These are phyloP conservation scores for Metschnikowia noctiluminum DNA, from an alignment of 805 yeast genomes.

Conservation along the genomic window DNA sequence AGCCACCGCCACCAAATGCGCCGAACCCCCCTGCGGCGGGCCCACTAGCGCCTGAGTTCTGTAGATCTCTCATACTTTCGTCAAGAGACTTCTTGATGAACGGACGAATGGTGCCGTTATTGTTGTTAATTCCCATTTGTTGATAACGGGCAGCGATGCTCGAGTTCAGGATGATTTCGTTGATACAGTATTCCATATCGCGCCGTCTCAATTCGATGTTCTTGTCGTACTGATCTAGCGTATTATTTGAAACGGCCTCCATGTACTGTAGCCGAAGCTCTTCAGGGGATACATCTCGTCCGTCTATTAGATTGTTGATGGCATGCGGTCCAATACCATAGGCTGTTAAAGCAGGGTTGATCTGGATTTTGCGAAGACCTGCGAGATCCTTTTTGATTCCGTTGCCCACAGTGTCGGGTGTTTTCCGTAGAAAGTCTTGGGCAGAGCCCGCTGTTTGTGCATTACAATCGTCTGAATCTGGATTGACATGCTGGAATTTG, in stretches of 20 bases:
- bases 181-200: constrained; percentile 21
- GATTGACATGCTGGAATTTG: constrained; percentile 22
- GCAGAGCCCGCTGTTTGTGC: constrained; percentile 3
- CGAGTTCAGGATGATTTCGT: constrained; percentile 37
- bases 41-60: neutral
- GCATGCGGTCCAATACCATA: constrained; percentile 51
- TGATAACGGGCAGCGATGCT: constrained; percentile 54
- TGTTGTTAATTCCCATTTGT: constrained; percentile 29
- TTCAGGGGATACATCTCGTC: constrained; percentile 53
- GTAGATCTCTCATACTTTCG: constrained; percentile 24
- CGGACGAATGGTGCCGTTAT: constrained; percentile 17
- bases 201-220: constrained; percentile 29
- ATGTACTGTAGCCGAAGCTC: constrained; percentile 48
- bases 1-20: neutral
- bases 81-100: constrained; percentile 29
- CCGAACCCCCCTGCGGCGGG: constrained; percentile 11
- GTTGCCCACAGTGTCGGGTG: constrained; percentile 14
- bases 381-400: constrained; percentile 24
- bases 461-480: constrained; percentile 3
- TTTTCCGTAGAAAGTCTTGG: constrained; percentile 7
- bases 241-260: constrained; percentile 38
- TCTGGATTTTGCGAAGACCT: constrained; percentile 22
- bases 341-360: constrained; percentile 38
- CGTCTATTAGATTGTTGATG: constrained; percentile 44
- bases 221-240: constrained; percentile 36